Conservation (phyloP, 768 basidiomycete genomes). For the Xerocomellus chrysenteron region DNA sequence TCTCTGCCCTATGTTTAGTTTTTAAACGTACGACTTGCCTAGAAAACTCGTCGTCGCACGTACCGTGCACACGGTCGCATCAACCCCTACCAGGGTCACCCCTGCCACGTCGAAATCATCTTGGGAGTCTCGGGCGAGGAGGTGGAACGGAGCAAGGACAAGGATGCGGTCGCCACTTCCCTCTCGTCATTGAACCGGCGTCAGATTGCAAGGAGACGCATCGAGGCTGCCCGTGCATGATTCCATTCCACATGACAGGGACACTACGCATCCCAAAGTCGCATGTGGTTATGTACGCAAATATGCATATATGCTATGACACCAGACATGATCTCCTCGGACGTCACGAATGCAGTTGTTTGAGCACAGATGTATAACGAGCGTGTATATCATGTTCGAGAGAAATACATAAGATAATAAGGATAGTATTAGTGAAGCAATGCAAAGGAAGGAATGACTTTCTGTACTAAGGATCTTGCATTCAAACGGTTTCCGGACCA, state of each 20-base stretch:
- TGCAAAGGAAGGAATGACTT: background rate
- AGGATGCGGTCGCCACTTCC: slow-evolving; percentile 49
- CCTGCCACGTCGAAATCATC: slow-evolving; percentile 95
- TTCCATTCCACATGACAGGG: slow-evolving; percentile 12
- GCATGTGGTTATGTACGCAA: slow-evolving; percentile 29
- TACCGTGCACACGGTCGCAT: slow-evolving; percentile 98
- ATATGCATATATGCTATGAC: slow-evolving; percentile 32
- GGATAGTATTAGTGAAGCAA: background rate
- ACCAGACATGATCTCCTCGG: background rate
- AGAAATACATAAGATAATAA: slow-evolving; percentile 10
- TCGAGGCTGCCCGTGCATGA: slow-evolving; percentile 75
- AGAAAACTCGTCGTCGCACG: slow-evolving; percentile 99
- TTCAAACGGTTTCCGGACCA: background rate
- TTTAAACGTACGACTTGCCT: background rate
- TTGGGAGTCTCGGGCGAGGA: slow-evolving; percentile 74
- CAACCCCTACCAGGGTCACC: slow-evolving; percentile 99
- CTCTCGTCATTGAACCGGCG: slow-evolving; percentile 76
- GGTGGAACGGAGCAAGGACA: slow-evolving; percentile 92
- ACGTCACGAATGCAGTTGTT: background rate
- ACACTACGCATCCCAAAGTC: slow-evolving; percentile 12
- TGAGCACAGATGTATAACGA: slow-evolving; percentile 5
- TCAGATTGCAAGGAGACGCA: slow-evolving; percentile 84
- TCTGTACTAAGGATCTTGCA: background rate
- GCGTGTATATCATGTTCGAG: background rate
- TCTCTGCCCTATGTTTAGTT: background rate